Conservation (phyloP, 2,329 filamentous ascomycete genomes). For the Penicillium sp. region DNA sequence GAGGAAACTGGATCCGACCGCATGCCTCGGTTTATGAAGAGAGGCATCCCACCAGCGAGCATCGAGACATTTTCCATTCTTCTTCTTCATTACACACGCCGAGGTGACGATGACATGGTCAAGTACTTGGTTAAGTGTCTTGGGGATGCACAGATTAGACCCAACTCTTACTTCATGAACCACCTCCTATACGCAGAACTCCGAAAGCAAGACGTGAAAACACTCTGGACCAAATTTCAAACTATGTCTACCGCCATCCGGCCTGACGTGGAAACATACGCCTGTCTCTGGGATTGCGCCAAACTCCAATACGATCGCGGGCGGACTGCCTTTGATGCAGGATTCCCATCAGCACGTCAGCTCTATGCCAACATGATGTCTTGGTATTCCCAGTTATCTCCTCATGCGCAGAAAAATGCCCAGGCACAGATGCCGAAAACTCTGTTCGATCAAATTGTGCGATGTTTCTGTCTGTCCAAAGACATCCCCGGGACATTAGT, state of each 20-base stretch:
- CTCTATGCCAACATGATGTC: constrained; percentile 52
- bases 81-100: constrained; percentile 67
- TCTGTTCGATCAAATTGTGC: constrained; percentile 53
- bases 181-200: constrained; percentile 69
- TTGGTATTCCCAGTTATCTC: constrained; percentile 42
- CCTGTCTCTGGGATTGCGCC: constrained; percentile 61
- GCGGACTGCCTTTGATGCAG: constrained; percentile 46
- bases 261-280: constrained; percentile 68
- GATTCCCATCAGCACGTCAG: constrained; percentile 46
- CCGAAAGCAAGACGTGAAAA: constrained; percentile 55
- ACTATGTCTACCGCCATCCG: constrained; percentile 54
- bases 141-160: constrained; percentile 60
- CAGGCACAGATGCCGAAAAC: constrained; percentile 47
- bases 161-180: constrained; percentile 76
- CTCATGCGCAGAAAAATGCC: constrained; percentile 28
- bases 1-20: constrained; percentile 20
- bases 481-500: constrained; percentile 52
- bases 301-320: constrained; percentile 51
- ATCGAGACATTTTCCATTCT: constrained; percentile 77
- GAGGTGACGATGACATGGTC: constrained; percentile 58
- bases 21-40: constrained; percentile 41
- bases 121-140: constrained; percentile 63
- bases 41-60: constrained; percentile 59
- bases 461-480: constrained; percentile 51
- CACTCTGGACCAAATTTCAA: constrained; percentile 58